Evolutionary conservation across 2,329 filamentous ascomycete species (phyloP), one percentile per base, ranked within the genome.

Genomic region (Calonectria montana): DNA sequence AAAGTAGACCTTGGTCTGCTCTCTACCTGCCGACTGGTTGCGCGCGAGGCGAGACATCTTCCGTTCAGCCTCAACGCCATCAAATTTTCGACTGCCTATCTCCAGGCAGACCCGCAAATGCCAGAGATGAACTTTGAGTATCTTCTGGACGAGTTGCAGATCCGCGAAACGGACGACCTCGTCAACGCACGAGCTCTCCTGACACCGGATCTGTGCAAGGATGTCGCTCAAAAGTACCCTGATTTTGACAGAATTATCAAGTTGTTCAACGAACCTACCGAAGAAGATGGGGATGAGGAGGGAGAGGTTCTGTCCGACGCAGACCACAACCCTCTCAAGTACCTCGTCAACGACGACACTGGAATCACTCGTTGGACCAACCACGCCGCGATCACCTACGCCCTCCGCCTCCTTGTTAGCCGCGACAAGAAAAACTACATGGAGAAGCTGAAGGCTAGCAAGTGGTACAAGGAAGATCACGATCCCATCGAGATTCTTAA

Each of bases 71-170:
- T 59, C 21, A 59, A 59, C 53, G 13, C 37, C 2, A 59, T 59
- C 31, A 59, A 12, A n/a, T 39, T 59, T 37, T 59, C 53, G 21
- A 59, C 53, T 2, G 53, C 53, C 2, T 7, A 18, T 2, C 23
- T 59, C 21, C 53, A 37, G 13, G 21, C 29, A 7, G 37, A 59
- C 18, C 29, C 53, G n/a, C 37, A 39, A 10, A 37, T 37, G 15
- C 53, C 53, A 25, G 53, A 59, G 37, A 59, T 59, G 53, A 59
- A 59, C 53, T 59, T 39, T 39, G 53, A 59, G 31, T 59, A 59
- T 23, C 53, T 59, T 12, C 53, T 59, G 31, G 53, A 59, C 37
- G 53, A 59, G 53, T 21, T 59, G 7, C 53, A 59, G 31, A 59
- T 59, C 31, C 37, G 53, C n/a, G 53, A 59, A 31, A 59, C 53